Conservation (phyloP, 805 yeast genomes). For the Yamadazyma philogaea region DNA sequence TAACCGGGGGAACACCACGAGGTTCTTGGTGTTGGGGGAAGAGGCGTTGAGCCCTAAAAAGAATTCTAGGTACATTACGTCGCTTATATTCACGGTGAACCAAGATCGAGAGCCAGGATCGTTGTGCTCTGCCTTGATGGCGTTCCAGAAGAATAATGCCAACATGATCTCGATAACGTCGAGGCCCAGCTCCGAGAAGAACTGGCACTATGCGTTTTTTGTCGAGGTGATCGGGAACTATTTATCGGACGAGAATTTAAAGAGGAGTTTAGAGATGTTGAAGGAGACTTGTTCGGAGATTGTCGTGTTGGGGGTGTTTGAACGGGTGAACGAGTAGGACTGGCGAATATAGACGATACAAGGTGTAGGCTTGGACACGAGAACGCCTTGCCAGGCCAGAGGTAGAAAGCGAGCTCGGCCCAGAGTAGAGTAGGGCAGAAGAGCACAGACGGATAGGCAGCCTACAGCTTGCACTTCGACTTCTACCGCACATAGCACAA, state of each 20-base stretch:
- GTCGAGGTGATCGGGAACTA: constrained; percentile 58
- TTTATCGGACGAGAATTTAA: constrained; percentile 23
- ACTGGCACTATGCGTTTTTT: constrained; percentile 84
- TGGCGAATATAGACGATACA: too few species aligned
- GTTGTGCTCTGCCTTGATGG: constrained; percentile 59
- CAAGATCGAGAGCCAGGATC: constrained; percentile 71
- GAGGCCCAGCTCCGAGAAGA: constrained; percentile 62
- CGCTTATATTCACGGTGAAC: constrained; percentile 63
- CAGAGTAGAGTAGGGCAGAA: too few species aligned
- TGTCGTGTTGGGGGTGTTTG: constrained; percentile 59
- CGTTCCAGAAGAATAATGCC: constrained; percentile 52
- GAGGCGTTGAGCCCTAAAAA: constrained; percentile 1
- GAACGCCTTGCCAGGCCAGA: too few species aligned
- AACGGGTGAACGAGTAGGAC: constrained; percentile 31
- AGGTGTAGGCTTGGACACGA: too few species aligned
- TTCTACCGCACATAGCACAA: too few species aligned
- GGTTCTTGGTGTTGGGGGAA: constrained; percentile 68
- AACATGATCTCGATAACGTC: constrained; percentile 73
- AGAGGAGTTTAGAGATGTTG: constrained; percentile 42
- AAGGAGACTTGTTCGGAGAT: constrained; percentile 44
- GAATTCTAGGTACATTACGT: constrained; percentile 35
- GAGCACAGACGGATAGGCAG: too few species aligned
- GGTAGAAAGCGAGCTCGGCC: too few species aligned
- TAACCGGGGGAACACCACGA: constrained; percentile 70
- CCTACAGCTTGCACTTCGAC: too few species aligned